Conservation (phyloP, 768 basidiomycete genomes). For the Pulveroboletus ravenelii region DNA sequence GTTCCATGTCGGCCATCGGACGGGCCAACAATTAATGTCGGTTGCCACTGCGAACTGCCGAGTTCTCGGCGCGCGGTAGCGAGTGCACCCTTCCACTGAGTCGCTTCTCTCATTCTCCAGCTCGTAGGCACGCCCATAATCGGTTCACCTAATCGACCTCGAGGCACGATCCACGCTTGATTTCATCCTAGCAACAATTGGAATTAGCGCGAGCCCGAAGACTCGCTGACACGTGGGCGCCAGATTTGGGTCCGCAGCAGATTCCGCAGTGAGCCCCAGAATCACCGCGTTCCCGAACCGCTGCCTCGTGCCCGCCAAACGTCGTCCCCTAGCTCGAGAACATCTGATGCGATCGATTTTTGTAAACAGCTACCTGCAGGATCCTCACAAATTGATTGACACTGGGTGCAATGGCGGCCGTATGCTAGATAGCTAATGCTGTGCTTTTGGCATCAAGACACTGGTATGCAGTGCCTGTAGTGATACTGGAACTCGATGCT, state of each 20-base stretch:
- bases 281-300: no score
- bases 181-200: no score
- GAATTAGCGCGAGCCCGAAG: no score
- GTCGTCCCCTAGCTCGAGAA: no score
- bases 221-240: no score
- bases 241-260: no score
- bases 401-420: neutral
- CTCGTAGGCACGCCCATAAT: no score
- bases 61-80: neutral
- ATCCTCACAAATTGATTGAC: neutral
- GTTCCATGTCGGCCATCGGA: neutral
- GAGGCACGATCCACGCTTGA: no score
- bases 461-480: slow-evolving; percentile 19
- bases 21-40: neutral
- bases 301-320: neutral
- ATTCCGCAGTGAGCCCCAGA: no score
- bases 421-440: neutral
- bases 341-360: neutral
- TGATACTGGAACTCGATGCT: neutral
- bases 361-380: neutral
- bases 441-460: slow-evolving; percentile 1
- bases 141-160: no score
- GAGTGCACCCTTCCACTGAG: neutral
- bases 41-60: neutral
- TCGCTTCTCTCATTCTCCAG: neutral